These are phyloP conservation scores for Thelonectria olida DNA, from an alignment of 2,329 filamentous ascomycete species.

Conservation along the genomic window DNA sequence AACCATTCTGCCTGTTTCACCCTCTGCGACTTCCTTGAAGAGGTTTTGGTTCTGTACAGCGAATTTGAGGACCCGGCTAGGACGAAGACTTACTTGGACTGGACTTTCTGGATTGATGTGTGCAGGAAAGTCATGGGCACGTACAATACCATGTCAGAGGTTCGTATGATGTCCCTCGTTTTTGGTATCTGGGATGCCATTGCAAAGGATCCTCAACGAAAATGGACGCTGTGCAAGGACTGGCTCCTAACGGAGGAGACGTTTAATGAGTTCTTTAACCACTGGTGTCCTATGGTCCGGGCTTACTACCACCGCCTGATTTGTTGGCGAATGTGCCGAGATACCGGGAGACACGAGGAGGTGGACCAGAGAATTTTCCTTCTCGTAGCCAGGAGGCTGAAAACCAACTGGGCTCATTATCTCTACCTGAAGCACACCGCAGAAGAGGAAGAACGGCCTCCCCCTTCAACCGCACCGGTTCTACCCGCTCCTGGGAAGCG, in stretches of 20 bases:
- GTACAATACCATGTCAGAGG: slow-evolving; percentile 89
- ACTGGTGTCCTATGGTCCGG: slow-evolving; percentile 96
- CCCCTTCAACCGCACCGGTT: slow-evolving; percentile 81
- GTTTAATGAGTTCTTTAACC: slow-evolving; percentile 86
- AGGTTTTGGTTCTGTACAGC: slow-evolving; percentile 73
- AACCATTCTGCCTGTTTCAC: slow-evolving; percentile 87
- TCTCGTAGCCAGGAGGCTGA: slow-evolving; percentile 72
- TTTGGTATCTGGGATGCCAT: slow-evolving; percentile 83
- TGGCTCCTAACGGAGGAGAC: slow-evolving; percentile 79
- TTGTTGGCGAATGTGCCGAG: slow-evolving; percentile 88
- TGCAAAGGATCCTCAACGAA: slow-evolving; percentile 70
- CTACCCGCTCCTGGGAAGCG: slow-evolving; percentile 85
- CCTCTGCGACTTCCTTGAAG: slow-evolving; percentile 90
- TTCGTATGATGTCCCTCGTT: slow-evolving; percentile 83
- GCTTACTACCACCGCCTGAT: slow-evolving; percentile 91
- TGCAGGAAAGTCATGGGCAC: slow-evolving; percentile 82
- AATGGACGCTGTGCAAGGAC: slow-evolving; percentile 74
- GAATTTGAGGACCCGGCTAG: slow-evolving; percentile 54
- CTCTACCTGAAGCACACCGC: slow-evolving; percentile 77
- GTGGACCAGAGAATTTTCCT: slow-evolving; percentile 77
- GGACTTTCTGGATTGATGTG: slow-evolving; percentile 86
- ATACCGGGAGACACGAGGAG: slow-evolving; percentile 71
- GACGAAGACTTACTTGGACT: slow-evolving; percentile 67
- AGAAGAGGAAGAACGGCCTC: slow-evolving; percentile 61
- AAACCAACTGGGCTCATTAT: slow-evolving; percentile 81